Evolutionary conservation across 208 protist species (phyloP), one percentile per base, ranked within the genome.

Genomic region (Porcisia hertigi): DNA sequence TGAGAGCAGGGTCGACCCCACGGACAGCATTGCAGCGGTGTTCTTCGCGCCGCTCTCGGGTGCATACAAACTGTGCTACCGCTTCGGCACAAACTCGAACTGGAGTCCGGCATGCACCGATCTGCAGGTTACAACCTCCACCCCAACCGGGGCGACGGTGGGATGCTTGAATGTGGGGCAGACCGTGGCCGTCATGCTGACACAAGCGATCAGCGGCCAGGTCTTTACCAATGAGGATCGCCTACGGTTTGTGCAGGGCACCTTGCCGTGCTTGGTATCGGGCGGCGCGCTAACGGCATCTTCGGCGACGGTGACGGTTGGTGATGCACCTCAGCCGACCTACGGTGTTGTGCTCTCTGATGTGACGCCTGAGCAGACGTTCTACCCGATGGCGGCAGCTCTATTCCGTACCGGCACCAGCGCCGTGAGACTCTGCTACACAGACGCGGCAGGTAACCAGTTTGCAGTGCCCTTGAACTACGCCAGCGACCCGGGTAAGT

Each of bases 1-100:
- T 25, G 41, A 47, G 45, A 63, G 73, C 25, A 76, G 60, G 80
- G 34, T 69, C 59, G 20, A 79, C 86, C 8, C 53, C 39, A 59
- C 23, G 12, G 65, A 16, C 23, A 57, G 41, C 39, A 14, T 75
- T 9, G 45, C 34, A 12, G 71, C 71, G 8, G 82, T 96, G 64
- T 83, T 83, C 74, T 96, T 94, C 75, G 76, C 88, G 14, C 82
- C 86, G 36, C 69, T 67, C 53, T 62, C 75, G 1, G 91, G 91
- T 9, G 77, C 62, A 49, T 96, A 88, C 77, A 96, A 96, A 75
- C 53, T 97, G 79, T 97, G 94, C 84, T 96, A 97, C 79, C 92
- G 89, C 77, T 86, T 96, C 60, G 87, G 86, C 54, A 79, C 57
- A 30, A 77, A 64, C 23, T 76, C 80, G 8, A 94, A 93, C 81